These are phyloP conservation scores for Dendrocalamus latiflorus DNA, from an alignment of 202 grass and related monocot genomes.

Conservation along the genomic window DNA sequence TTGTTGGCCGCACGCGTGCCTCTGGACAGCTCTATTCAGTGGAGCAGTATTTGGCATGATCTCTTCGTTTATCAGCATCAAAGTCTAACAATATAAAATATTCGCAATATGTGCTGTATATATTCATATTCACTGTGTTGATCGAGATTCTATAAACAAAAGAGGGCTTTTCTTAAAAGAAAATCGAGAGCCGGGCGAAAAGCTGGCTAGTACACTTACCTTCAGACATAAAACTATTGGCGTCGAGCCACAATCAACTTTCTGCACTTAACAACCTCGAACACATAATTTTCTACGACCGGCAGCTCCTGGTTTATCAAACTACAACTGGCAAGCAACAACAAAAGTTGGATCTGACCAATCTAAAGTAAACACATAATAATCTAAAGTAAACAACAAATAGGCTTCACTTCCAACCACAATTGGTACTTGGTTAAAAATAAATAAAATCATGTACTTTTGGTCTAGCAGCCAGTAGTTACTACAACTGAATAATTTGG, in stretches of 20 bases:
- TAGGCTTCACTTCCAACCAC: neutral
- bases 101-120: neutral
- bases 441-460: neutral
- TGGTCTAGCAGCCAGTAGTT: neutral
- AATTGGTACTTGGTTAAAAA: neutral
- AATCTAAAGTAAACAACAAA: too few species aligned
- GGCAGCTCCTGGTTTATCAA: neutral
- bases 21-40: neutral
- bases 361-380: neutral
- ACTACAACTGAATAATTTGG: neutral
- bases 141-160: neutral
- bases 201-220: neutral
- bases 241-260: neutral
- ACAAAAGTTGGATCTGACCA: conserved; percentile 7
- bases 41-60: neutral
- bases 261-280: neutral
- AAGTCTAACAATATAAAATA: conserved; percentile 5
- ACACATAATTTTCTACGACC: neutral
- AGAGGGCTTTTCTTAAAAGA: neutral
- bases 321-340: neutral
- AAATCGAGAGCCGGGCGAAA: neutral
- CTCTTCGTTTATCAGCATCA: neutral
- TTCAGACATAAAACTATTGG: neutral
- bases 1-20: neutral
- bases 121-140: neutral